Base-by-base conservation (phyloP, 768 basidiomycete genomes). In the Hericium coralloides region DNA sequence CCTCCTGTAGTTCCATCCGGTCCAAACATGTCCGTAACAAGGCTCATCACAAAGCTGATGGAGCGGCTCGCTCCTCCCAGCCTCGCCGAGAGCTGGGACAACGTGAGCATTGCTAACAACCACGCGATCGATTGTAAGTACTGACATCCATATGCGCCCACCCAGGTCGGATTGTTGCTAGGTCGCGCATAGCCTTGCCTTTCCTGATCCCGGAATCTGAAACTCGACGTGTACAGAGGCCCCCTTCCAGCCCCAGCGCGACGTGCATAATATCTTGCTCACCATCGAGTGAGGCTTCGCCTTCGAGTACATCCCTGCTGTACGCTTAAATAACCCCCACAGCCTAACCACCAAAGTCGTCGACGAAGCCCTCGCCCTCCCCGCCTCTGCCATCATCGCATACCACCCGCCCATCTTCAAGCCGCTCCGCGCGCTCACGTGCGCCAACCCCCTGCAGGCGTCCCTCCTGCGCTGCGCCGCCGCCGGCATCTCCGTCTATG, bases 11-110 rank as follows among this genome's bases (percentile, higher is more conserved):
- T 43, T 18, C 43, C n/a, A 45, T 45, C n/a, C 43, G 43, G n/a
- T n/a, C 2, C 15, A 37, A 31, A 52, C 17, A 60, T 69, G 67
- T 68, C 70, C 12, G 56, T 76, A 36, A 65, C 83, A 12, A 83
- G 79, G 67, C 72, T 76, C 36, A 80, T 86, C 12, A 80, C 79
- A 62, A 77, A 73, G 45, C 83, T 85, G 0, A 87, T 92, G 85
- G 87, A 89, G 60, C 79, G 83, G 25, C 88, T 97, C 60, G 93
- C 94, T 1, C 95, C 95, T 3, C 77, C 92, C 20, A 76, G 81
- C 38, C 77, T 97, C 8, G 94, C 95, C 17, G 93, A 89, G 62
- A 82, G 79, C 59, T 98, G 95, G 93, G 95, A 98, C 66, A 98
- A 98, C 72, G 94, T 97, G 61, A 72, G 89, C 73, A 38, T 55